Percentiles rank a stretch among this genome's conserved stretches.
phyloP scores from a whole-genome alignment of 2,329 filamentous ascomycete genomes.

The Hirsutella rhossiliensis region DNA sequence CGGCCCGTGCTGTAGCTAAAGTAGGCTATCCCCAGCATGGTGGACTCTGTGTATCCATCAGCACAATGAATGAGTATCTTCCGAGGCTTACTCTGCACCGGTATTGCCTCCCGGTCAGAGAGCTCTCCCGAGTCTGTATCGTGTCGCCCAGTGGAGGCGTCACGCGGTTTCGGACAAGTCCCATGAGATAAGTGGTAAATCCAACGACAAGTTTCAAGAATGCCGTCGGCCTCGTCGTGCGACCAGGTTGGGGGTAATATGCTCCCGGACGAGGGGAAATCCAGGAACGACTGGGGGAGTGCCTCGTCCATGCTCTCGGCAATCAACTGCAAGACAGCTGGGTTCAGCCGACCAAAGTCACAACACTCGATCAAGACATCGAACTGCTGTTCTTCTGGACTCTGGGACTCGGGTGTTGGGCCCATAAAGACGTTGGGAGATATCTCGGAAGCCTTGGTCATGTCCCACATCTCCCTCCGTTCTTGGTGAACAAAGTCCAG shows the following conservation, averaged over 20 bases:
- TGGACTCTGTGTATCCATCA: conserved; percentile 93
- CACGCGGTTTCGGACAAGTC: conserved; percentile 26
- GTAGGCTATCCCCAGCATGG: conserved; percentile 80
- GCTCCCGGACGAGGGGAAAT: conserved; percentile 92
- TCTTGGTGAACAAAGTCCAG: conserved; percentile 88
- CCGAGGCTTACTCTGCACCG: conserved; percentile 27
- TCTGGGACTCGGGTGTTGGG: conserved; percentile 62
- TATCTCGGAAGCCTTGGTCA: conserved; percentile 85
- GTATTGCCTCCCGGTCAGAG: conserved; percentile 4
- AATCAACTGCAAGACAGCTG: conserved; percentile 51
- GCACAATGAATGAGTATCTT: conserved; percentile 85
- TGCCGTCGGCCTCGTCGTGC: conserved; percentile 68
- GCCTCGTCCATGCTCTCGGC: conserved; percentile 40
- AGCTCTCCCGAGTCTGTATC: background rate
- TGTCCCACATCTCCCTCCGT: conserved; percentile 80
- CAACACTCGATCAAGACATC: conserved; percentile 83
- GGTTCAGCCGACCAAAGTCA: conserved; percentile 69
- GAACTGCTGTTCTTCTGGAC: conserved; percentile 49
- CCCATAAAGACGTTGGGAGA: conserved; percentile 84
- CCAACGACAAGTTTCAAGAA: conserved; percentile 82
- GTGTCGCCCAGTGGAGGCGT: conserved; percentile 3
- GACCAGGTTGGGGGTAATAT: conserved; percentile 77
- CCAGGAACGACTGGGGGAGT: conserved; percentile 25
- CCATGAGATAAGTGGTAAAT: conserved; percentile 75
- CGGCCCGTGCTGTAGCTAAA: conserved; percentile 82